Base-by-base conservation (phyloP, 2,329 filamentous ascomycete species). In the Lizonia empirigonia region DNA sequence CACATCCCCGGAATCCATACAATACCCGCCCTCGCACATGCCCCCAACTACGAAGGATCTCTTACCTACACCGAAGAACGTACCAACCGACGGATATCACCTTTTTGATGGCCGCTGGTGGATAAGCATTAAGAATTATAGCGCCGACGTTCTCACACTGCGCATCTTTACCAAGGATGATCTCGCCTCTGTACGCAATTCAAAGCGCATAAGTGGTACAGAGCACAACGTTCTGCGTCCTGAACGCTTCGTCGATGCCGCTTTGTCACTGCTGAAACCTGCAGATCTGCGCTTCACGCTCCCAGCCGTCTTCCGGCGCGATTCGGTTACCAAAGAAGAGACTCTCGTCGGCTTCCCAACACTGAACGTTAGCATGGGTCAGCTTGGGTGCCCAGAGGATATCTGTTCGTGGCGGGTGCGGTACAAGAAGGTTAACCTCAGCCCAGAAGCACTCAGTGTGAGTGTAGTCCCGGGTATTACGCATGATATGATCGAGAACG, bases 101-200 rank as follows among this genome's bases (percentile, higher is more conserved):
- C 73, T 85, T 13, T 85, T 81, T 74, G 82, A 85, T 59, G 74
- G 77, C 37, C 75, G 83, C 16, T 84, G 75, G 65, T 85, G 83
- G 83, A 72, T 85, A 39, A 75, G 74, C 2, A 47, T 84, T 9
- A 61, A 66, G 22, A 72, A 78, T 15, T 47, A 59, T 4, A 62
- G 63, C 2, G 38, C 55, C 1, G 53, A 60, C 19, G 50, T 57
- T 1, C 50, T 82, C 5, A 53, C 70, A 1, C 56, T 82, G 16
- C 77, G 80, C 10, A 41, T 54, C 13, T 58, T 74, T 22, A 36
- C 51, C 3, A 46, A 53, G 15, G 32, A 50, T 13, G 64, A 71
- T 22, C 35, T 57, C 16, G 26, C 8, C 4, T 33, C 55, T 8
- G 19, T 40, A 0, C 33, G 49, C 9, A 34, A 44, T 5, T 49